Base-by-base conservation (phyloP, 192 early-diverging fungal genomes). In the Coemansia sp. region DNA sequence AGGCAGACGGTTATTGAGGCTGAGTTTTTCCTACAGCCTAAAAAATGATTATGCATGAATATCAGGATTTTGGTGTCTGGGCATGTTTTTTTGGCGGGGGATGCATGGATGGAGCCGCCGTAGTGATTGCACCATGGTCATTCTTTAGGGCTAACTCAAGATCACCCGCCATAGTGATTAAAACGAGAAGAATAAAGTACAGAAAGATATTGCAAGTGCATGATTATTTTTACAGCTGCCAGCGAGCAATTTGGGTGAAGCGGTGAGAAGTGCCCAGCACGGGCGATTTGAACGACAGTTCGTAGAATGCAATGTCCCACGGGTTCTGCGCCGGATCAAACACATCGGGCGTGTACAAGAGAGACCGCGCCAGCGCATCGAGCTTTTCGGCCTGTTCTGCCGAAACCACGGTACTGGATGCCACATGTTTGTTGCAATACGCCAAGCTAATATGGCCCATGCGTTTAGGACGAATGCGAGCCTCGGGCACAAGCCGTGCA, bases 291-390 rank as follows among this genome's bases (percentile, higher is more conserved):
- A 58, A 67, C 15, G 76, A 62, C 38, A 73, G 76, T 32, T 79
- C 76, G 17, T 79, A 79, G 29, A 79, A 70, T 0, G 68, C 76
- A 61, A 79, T 70, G 23, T 79, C 76, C 76, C 76, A 79, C 12
- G 32, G 67, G 48, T 79, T 79, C 22, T 22, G 25, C 8, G 11
- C 63, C 8, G 60, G 39, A 22, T 66, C 61, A 19, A 27, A 47
- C 3, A 63, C 45, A 8, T 43, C 50, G 1, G 63, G 60, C 12
- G 17, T 35, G 45, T 23, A 59, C 7, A 79, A 57, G 25, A 72
- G 62, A 8, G 61, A 51, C 14, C 41, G 54, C 1, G 76, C 76
- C 63, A 79, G 35, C 2, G 29, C 48, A 7, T 66, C 63, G 15
- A 79, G 60, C 12, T n/a, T 32, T 4, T 25, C 41, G 1, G 71